These are phyloP conservation scores for Gossypium raimondii DNA, from an alignment of 345 rosid genomes.

Conservation along the genomic window DNA sequence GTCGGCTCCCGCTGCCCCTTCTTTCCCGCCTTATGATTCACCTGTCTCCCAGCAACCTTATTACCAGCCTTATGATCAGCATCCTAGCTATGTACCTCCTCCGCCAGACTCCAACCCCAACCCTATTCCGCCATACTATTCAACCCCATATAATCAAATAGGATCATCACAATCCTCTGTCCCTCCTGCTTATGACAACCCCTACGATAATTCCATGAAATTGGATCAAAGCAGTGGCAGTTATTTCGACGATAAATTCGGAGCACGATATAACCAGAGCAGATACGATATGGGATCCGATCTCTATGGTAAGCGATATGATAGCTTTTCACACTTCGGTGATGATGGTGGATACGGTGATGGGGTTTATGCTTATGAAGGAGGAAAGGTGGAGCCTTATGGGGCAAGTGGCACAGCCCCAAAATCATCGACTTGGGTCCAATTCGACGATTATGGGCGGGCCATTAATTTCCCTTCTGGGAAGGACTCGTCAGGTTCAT, in stretches of 20 bases:
- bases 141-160: conserved; percentile 33
- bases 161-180: conserved; percentile 46
- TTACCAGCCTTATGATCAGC: conserved; percentile 57
- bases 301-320: conserved; percentile 54
- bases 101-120: conserved; percentile 30
- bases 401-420: conserved; percentile 94
- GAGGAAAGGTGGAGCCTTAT: conserved; percentile 80
- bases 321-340: conserved; percentile 37
- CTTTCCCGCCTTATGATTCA: conserved; percentile 63
- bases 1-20: conserved; percentile 35
- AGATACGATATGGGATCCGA: conserved; percentile 60
- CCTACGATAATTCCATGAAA: conserved; percentile 52
- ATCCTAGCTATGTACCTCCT: conserved; percentile 44
- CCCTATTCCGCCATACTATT: conserved; percentile 37
- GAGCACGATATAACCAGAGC: conserved; percentile 38
- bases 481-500: conserved; percentile 44
- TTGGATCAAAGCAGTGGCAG: conserved; percentile 40
- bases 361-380: conserved; percentile 83
- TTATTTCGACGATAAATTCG: conserved; percentile 49
- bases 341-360: conserved; percentile 73
- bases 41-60: conserved; percentile 46
- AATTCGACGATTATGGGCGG: conserved; percentile 93
- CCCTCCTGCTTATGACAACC: conserved; percentile 39
- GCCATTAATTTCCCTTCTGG: conserved; percentile 55
- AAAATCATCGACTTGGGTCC: conserved; percentile 59